Evolutionary conservation across 2,329 filamentous ascomycete species (phyloP).

Genomic region (Diaporthe sp.): DNA sequence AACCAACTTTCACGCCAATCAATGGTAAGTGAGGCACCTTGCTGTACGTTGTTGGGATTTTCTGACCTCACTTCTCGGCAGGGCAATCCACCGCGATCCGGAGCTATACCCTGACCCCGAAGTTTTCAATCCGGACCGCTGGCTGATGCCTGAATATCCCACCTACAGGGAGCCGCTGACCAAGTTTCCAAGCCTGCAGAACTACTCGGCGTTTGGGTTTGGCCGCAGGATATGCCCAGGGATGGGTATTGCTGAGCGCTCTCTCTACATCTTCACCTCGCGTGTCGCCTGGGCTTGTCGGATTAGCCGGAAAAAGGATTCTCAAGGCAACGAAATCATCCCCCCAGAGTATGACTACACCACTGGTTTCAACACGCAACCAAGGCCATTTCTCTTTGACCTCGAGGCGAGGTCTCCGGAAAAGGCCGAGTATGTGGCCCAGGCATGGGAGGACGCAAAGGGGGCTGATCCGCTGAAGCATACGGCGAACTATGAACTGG

Average conservation of each 20-base stretch:
- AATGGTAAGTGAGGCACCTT: background rate
- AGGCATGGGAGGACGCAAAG: slow-evolving; percentile 9
- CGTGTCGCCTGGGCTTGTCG: slow-evolving; percentile 2
- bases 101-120: slow-evolving; percentile 1
- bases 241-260: slow-evolving; percentile 6
- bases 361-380: background rate
- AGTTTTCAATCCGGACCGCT: background rate
- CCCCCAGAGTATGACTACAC: slow-evolving; percentile 3
- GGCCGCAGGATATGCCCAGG: background rate
- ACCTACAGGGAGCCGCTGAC: slow-evolving; percentile 6
- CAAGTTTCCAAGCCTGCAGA: slow-evolving; percentile 5
- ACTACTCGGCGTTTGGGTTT: slow-evolving; percentile 1
- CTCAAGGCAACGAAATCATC: slow-evolving; percentile 1
- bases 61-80: background rate
- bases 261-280: background rate
- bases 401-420: slow-evolving; percentile 1
- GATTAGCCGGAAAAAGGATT: slow-evolving; percentile 2
- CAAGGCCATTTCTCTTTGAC: slow-evolving; percentile 6
- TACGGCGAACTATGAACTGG: slow-evolving; percentile 7
- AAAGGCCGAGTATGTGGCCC: background rate
- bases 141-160: background rate
- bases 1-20: background rate
- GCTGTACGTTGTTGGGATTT: background rate
- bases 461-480: slow-evolving; percentile 7
- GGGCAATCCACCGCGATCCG: slow-evolving; percentile 14